Percentiles rank a stretch among this genome's conserved stretches.
phyloP scores from a whole-genome alignment of 768 basidiomycete genomes.

The Pleurotus ostreatus region DNA sequence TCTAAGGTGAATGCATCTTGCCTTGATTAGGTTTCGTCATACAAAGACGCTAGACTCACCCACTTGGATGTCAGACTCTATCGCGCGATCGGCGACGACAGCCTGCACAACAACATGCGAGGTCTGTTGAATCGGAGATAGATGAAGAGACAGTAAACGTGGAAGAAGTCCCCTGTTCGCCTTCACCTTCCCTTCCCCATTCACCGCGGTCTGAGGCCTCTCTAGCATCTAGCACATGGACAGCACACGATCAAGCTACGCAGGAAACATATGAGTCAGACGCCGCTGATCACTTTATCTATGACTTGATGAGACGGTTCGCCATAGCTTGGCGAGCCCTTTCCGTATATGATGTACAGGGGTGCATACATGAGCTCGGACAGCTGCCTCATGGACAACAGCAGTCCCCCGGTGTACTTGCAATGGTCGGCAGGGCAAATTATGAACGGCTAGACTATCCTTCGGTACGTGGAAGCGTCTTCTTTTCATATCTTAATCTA shows the following conservation, averaged over 20 bases:
- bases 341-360: conserved; percentile 70
- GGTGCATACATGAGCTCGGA: conserved; percentile 74
- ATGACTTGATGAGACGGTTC: conserved; percentile 76
- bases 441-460: conserved; percentile 90
- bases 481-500: conserved; percentile 15
- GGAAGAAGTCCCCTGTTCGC: conserved; percentile 52
- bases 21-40: not conserved
- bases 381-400: conserved; percentile 71
- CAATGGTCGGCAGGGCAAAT: conserved; percentile 81
- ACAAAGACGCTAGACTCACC: not conserved
- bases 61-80: conserved; percentile 25
- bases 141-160: conserved; percentile 55
- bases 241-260: conserved; percentile 65
- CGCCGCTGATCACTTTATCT: conserved; percentile 79
- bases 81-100: conserved; percentile 60
- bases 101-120: conserved; percentile 48
- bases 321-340: conserved; percentile 76
- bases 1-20: conserved; percentile 46
- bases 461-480: conserved; percentile 54
- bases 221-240: conserved; percentile 59
- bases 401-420: conserved; percentile 71
- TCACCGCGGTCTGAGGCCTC: conserved; percentile 66
- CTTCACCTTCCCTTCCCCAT: conserved; percentile 56
- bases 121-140: conserved; percentile 65
- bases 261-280: conserved; percentile 69